Base-by-base conservation (phyloP, 768 basidiomycete species). In the Termitomyces eurrhizus region DNA sequence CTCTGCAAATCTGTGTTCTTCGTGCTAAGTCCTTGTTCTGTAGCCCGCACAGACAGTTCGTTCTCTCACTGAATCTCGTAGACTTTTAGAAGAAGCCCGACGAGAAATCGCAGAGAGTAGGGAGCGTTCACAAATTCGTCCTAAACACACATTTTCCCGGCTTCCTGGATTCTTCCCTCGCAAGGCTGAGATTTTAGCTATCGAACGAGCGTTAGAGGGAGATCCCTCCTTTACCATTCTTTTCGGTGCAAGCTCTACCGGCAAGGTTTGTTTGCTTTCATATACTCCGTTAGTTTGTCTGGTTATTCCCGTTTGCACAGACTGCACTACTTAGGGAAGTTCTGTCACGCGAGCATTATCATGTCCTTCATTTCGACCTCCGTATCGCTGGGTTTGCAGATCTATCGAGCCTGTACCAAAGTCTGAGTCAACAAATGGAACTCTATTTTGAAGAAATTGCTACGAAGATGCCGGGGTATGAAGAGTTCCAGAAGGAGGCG, bases 301-400 rank as follows among this genome's bases (percentile, higher is more conserved):
- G 45, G 24, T 57, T 56, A 42, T n/a, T 21, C 50, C 36, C 37
- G 18, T n/a, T 8, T 37, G 44, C n/a, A 16, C 66, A 92, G 87
- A 94, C 92, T 6, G 85, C 88, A 0, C 80, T 94, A 8, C 77
- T 93, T 13, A 82, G 91, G 49, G 89, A 93, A 72, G 84, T 93
- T 32, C 83, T 94, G 29, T 85, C 84, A 12, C 76, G 78, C 21
- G 80, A 85, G 11, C 76, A 76, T 53, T 93, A 88, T 68, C 89
- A 92, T 73, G 89, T 93, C 57, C 80, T 93, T 52, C 88, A 92
- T 67, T 90, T 93, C 64, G 91, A 93, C 71, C 78, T 94, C 46
- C 85, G 91, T 5, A 91, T 93, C 52, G 83, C 92, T 3, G 91
- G 90, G 0, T 93, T 93, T 66, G 90, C 90, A 2, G 92, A 93